Conservation (phyloP, 2,329 filamentous ascomycete species). For the Xylaria sp. region DNA sequence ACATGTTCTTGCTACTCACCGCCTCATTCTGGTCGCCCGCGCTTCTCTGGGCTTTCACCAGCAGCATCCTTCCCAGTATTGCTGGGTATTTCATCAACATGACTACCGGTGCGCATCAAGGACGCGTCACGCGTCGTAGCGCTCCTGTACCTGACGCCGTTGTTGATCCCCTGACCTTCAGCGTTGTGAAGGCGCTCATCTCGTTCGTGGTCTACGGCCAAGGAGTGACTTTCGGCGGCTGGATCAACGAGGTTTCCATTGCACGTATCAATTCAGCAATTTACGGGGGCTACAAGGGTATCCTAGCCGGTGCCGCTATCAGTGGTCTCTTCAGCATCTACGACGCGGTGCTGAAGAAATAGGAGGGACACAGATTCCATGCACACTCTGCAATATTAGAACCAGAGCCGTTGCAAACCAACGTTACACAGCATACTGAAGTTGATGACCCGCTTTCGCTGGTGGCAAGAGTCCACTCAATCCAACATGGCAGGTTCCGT, state of each 20-base stretch:
- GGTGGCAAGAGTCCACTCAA: conserved; percentile 14
- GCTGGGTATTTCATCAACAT: conserved; percentile 93
- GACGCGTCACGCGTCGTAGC: conserved; percentile 58
- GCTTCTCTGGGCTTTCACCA: conserved; percentile 79
- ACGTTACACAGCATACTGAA: conserved; percentile 10
- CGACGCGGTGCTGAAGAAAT: conserved; percentile 80
- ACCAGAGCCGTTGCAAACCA: neutral
- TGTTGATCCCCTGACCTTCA: conserved; percentile 90
- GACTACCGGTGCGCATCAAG: conserved; percentile 60
- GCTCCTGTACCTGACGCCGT: conserved; percentile 62
- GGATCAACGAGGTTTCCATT: conserved; percentile 69
- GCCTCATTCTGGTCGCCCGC: conserved; percentile 86
- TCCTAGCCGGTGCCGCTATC: conserved; percentile 75
- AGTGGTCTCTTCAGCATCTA: conserved; percentile 78
- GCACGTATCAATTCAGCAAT: conserved; percentile 72
- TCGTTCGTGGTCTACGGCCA: conserved; percentile 84
- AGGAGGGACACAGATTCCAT: conserved; percentile 37
- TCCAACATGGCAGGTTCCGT: conserved; percentile 18
- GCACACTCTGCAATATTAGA: conserved; percentile 1
- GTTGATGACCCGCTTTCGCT: conserved; percentile 16
- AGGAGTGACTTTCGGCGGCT: conserved; percentile 70
- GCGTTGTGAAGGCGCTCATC: conserved; percentile 84
- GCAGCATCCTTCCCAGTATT: conserved; percentile 74
- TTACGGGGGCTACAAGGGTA: conserved; percentile 76
- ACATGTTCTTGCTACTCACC: conserved; percentile 82